Evolutionary conservation across 2,329 filamentous ascomycete genomes (phyloP), one percentile per base, ranked within the genome.

Genomic region (Diaporthe vaccinii): DNA sequence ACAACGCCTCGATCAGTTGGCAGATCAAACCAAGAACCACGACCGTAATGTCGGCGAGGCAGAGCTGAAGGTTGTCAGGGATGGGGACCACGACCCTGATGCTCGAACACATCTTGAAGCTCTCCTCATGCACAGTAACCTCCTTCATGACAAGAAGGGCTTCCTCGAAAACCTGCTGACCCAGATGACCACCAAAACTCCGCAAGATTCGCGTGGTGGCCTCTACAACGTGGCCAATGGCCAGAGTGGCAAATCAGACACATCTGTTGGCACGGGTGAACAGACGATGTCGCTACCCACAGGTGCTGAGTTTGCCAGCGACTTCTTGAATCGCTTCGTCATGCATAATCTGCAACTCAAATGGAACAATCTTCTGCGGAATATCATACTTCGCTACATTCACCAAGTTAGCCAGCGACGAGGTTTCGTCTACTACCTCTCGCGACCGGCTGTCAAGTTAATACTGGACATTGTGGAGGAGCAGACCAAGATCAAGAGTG

Each of bases 261-360:
- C 83, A 6, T 87, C 88, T 8, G 82, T 85, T 17, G 85, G 86
- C 46, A 86, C 87, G n/a, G 90, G 92, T 68, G 89, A 90, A 53
- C 89, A 89, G 28, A 89, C 88, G 20, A 86, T 93, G 72, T 92
- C 95, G 77, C 89, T 93, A 2, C 91, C 92, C 3, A 91, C 93
- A 1, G 90, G 93, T 4, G 91, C 94, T 22, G 95, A 98, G 78
- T 96, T 96, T 78, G 93, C 94, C 67, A 98, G 94, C 83, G 96
- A 98, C 82, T 99, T 98, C 87, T 97, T 97, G 82, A 99, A 99
- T 81, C 94, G 97, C 2, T 99, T 99, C 86, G 96, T 98, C 79
- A 94, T 99, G 71, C 97, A 99, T 87, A 99, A 99, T 80, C 91
- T 97, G 82, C 97, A 99, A 81, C 87, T 99, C 74, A 99, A 99